phyloP scores from a whole-genome alignment of 1,284 basidiomycete species.

The Termitomyces sp. region DNA sequence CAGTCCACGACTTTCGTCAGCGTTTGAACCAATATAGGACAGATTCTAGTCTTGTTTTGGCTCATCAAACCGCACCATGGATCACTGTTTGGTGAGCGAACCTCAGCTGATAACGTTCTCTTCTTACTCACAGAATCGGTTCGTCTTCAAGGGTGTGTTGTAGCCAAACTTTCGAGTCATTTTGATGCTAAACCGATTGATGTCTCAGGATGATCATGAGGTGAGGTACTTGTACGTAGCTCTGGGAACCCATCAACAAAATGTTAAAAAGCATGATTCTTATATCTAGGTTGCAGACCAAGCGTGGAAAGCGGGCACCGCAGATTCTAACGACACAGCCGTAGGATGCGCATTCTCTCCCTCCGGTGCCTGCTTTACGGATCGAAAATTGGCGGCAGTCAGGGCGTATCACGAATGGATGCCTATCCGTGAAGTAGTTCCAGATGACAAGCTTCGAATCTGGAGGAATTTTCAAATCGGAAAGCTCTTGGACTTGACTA shows the following conservation, averaged over 20 bases:
- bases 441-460: conserved; percentile 55
- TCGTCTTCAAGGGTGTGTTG: not conserved
- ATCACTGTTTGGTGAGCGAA: conserved; percentile 50
- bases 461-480: conserved; percentile 68
- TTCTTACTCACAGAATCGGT: not conserved
- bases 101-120: not conserved
- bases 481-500: conserved; percentile 53
- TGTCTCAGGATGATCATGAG: not conserved
- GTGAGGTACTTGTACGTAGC: not conserved
- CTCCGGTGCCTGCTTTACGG: conserved; percentile 56
- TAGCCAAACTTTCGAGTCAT: not conserved
- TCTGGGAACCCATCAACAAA: not conserved
- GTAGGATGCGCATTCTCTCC: conserved; percentile 28
- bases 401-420: conserved; percentile 69
- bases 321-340: conserved; percentile 59
- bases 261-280: not conserved
- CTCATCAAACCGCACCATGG: conserved; percentile 53
- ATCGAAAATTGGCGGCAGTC: conserved; percentile 59
- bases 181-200: not conserved
- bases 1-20: conserved; percentile 58
- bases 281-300: conserved; percentile 52
- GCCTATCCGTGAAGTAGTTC: conserved; percentile 61
- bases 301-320: conserved; percentile 59
- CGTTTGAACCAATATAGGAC: conserved; percentile 59
- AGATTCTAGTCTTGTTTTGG: conserved; percentile 44